A percentile compares a stretch with the other conserved stretches of the same genome.
These are phyloP conservation scores for Amoeboaphelidium occidentale DNA, from an alignment of 371 early-diverging fungal genomes.

Conservation along the genomic window DNA sequence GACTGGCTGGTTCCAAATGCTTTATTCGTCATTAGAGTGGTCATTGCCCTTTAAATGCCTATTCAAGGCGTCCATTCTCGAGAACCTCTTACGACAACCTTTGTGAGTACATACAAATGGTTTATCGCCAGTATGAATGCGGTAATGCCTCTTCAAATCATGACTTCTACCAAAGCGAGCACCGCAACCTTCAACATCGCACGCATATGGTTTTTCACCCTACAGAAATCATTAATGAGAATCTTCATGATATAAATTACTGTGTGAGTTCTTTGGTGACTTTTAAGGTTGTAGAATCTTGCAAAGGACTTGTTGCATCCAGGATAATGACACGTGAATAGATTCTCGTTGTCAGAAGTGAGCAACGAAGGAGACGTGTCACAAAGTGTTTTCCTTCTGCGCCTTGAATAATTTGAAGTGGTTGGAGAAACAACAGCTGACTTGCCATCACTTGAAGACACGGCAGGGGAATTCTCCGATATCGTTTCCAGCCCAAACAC, in stretches of 20 bases:
- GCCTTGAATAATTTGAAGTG: no score
- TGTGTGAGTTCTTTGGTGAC: conserved; percentile 51
- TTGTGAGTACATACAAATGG: conserved; percentile 42
- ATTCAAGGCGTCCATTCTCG: conserved; percentile 44
- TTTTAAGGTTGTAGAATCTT: conserved; percentile 46
- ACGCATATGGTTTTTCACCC: conserved; percentile 30
- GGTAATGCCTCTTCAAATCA: conserved; percentile 64
- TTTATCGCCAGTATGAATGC: conserved; percentile 77
- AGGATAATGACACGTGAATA: conserved; percentile 5
- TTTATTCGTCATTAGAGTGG: no score
- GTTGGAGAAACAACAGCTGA: no score
- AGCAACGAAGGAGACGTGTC: no score
- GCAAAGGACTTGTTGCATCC: conserved; percentile 47
- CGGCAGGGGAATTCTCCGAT: no score
- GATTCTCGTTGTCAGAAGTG: no score
- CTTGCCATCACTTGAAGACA: no score
- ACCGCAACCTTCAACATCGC: conserved; percentile 21
- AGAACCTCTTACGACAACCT: conserved; percentile 39
- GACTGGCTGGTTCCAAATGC: no score
- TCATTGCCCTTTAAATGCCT: conserved; percentile 27
- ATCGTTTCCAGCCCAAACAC: no score
- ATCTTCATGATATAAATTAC: no score
- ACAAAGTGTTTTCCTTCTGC: no score
- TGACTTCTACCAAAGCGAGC: conserved; percentile 40
- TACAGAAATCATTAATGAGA: no score